A percentile compares a stretch with the other conserved stretches of the same genome.
Evolutionary conservation across 1,284 basidiomycete genomes (phyloP).

Genomic region (Melampsora occidentalis): DNA sequence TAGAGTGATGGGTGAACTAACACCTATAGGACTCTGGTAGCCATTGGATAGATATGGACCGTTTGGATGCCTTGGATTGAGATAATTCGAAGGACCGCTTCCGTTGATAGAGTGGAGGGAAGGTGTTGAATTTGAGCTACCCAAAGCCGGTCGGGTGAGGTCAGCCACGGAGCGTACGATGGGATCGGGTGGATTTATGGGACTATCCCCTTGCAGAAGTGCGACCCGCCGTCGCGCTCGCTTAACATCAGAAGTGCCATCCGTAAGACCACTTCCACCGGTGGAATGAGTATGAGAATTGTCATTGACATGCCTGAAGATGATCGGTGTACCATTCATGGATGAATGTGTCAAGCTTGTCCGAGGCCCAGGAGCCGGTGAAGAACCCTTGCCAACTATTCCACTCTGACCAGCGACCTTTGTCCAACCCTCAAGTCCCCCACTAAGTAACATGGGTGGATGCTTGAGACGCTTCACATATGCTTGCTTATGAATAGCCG

Average conservation of each 20-base stretch:
- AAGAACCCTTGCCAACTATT: conserved; percentile 54
- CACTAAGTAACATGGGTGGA: conserved; percentile 76
- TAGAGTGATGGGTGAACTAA: conserved; percentile 22
- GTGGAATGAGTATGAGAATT: background rate
- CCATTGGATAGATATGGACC: conserved; percentile 23
- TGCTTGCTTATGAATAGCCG: conserved; percentile 69
- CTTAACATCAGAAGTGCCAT: conserved; percentile 26
- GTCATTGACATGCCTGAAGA: conserved; percentile 22
- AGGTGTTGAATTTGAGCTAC: background rate
- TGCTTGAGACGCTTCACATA: conserved; percentile 71
- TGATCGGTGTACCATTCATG: conserved; percentile 32
- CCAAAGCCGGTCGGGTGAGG: conserved; percentile 20
- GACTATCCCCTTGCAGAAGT: conserved; percentile 15
- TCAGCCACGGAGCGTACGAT: conserved; percentile 30
- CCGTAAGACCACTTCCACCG: conserved; percentile 1
- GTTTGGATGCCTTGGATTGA: conserved; percentile 45
- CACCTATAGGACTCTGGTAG: conserved; percentile 17
- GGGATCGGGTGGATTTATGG: background rate
- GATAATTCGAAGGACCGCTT: conserved; percentile 45
- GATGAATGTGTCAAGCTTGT: conserved; percentile 18
- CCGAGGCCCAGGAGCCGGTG: background rate
- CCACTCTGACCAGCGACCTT: conserved; percentile 63
- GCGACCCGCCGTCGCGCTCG: conserved; percentile 36
- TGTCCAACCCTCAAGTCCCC: conserved; percentile 81
- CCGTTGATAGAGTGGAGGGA: background rate